Base-by-base conservation (phyloP, 2,329 filamentous ascomycete genomes). In the Ceratocystis lukuohia region DNA sequence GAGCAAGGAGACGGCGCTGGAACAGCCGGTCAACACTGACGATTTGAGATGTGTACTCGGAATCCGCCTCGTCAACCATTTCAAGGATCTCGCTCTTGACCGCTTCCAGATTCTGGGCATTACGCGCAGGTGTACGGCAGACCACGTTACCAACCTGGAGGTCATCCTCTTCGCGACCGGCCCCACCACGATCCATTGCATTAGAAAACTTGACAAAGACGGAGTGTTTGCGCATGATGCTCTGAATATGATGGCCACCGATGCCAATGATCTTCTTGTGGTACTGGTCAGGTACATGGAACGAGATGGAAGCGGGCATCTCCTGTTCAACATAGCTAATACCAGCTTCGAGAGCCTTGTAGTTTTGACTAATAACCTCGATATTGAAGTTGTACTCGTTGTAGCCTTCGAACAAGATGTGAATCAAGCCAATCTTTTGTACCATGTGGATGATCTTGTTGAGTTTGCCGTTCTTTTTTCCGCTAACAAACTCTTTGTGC, bases 331-430 rank as follows among this genome's bases (percentile, higher is more conserved):
- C 94, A 67, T 99, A 83, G 70, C 88, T 87, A 69, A 99, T 79
- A 1, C 94, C 94, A 71, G 92, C 89, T 79, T 94, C 96, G 77
- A 94, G 94, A 2, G 92, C 91, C 70, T 96, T 92, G 74, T 96
- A 97, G 71, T 89, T 88, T 66, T 87, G 87, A 59, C 90, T 92
- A 74, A 94, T 92, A 66, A 99, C 93, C 74, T 99, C 94, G 70
- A 99, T 99, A 77, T 97, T 96, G 80, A 99, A 99, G 77, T 99
- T 97, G 82, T 97, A 99, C 78, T 99, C 94, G 76, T 96, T 96
- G 80, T 97, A 99, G 69, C 91, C 92, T 74, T 99, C 94, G 71
- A 99, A 99, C 69, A 99, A 93, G 73, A 99, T 97, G 77, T 99
- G 94, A 12, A 99, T 94, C 72, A 95, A 96, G 81, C 85, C 85